phyloP scores from a whole-genome alignment of 352 stramenopile species.

The Phytophthora lateralis region DNA sequence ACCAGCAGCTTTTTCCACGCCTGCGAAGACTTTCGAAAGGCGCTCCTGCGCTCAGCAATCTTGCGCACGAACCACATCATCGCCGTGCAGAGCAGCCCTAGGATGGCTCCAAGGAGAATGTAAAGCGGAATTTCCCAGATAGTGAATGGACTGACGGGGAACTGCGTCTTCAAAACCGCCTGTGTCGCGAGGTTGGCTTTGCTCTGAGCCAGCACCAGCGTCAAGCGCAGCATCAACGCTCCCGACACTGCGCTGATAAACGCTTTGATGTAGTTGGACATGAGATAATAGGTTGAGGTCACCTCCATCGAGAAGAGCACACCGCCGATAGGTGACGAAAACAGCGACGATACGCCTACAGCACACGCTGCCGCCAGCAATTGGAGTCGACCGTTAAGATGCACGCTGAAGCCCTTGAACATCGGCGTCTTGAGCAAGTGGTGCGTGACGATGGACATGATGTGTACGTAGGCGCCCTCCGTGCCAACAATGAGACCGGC shows the following conservation, averaged over 20 bases:
- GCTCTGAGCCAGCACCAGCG: constrained; percentile 62
- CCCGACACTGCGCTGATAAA: constrained; percentile 86
- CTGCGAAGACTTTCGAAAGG: constrained; percentile 44
- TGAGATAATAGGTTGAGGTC: constrained; percentile 88
- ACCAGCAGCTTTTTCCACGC: constrained; percentile 59
- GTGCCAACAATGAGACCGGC: constrained; percentile 96
- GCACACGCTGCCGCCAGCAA: constrained; percentile 92
- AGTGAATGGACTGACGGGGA: constrained; percentile 55
- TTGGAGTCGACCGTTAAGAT: constrained; percentile 83
- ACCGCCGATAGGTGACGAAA: constrained; percentile 93
- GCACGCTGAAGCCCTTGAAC: constrained; percentile 81
- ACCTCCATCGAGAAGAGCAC: constrained; percentile 96
- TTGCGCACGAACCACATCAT: constrained; percentile 70
- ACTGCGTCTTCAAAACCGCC: constrained; percentile 55
- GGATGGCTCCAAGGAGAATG: constrained; percentile 53
- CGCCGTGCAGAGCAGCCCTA: constrained; percentile 60
- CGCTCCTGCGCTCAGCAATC: constrained; percentile 48
- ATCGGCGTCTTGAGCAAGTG: constrained; percentile 81
- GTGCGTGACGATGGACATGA: constrained; percentile 93
- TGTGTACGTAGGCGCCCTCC: constrained; percentile 99
- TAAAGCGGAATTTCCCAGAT: constrained; percentile 83
- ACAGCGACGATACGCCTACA: constrained; percentile 92
- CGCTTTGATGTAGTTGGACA: constrained; percentile 91
- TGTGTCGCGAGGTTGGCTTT: constrained; percentile 53
- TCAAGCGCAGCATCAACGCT: constrained; percentile 77